These are phyloP conservation scores for Kodamaea laetipori DNA, from an alignment of 805 yeast genomes.

Conservation along the genomic window DNA sequence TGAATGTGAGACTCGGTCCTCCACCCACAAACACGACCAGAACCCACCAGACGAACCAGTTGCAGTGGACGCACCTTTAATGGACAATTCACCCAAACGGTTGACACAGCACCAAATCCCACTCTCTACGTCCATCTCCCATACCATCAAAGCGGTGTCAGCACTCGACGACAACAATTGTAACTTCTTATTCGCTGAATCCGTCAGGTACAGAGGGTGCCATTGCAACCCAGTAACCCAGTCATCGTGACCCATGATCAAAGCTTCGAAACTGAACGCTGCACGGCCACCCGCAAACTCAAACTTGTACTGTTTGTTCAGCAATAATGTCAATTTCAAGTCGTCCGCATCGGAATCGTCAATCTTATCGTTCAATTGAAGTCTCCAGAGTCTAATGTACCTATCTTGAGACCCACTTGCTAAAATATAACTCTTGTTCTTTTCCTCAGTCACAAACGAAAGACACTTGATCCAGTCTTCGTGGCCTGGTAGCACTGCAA, in stretches of 20 bases:
- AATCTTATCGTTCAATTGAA: constrained; percentile 55
- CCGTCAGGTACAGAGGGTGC: constrained; percentile 51
- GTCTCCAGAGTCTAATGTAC: constrained; percentile 87
- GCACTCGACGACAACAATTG: constrained; percentile 83
- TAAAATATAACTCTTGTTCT: constrained; percentile 56
- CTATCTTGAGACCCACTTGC: constrained; percentile 95
- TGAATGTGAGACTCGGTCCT: constrained; percentile 28
- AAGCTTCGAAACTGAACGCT: constrained; percentile 82
- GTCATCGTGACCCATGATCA: constrained; percentile 97
- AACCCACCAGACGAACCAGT: constrained; percentile 86
- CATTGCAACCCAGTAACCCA: constrained; percentile 89
- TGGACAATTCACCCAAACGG: constrained; percentile 87
- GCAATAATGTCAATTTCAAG: constrained; percentile 53
- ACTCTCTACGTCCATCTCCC: constrained; percentile 85
- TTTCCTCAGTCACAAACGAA: constrained; percentile 52
- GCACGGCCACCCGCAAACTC: constrained; percentile 39
- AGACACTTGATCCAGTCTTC: constrained; percentile 94
- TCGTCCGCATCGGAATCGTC: constrained; percentile 54
- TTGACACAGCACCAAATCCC: constrained; percentile 87
- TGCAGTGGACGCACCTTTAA: constrained; percentile 97
- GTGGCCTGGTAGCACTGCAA: constrained; percentile 77
- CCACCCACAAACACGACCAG: constrained; percentile 71
- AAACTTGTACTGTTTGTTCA: constrained; percentile 74
- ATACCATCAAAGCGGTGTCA: constrained; percentile 88
- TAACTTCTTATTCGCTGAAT: constrained; percentile 32